A percentile compares a stretch with the other conserved stretches of the same genome.
phyloP scores from a whole-genome alignment of 2,329 filamentous ascomycete genomes.

The Cephalotrichum gorgonifer region DNA sequence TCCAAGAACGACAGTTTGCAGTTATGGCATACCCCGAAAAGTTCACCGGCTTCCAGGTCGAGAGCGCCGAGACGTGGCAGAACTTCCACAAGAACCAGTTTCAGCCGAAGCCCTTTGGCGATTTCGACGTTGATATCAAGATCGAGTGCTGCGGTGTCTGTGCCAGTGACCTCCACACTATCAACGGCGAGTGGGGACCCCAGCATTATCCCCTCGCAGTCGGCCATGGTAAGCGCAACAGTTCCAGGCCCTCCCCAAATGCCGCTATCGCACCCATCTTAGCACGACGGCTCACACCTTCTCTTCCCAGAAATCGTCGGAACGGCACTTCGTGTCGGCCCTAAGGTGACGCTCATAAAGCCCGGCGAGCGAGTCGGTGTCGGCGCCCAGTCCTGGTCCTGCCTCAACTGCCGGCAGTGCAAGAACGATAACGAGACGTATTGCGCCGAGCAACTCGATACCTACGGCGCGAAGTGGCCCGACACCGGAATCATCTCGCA shows the following conservation, averaged over 20 bases:
- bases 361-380: slow-evolving; percentile 56
- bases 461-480: slow-evolving; percentile 48
- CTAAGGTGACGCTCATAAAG: slow-evolving; percentile 49
- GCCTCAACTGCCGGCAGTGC: slow-evolving; percentile 55
- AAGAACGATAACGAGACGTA: slow-evolving; percentile 59
- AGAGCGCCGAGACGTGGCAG: slow-evolving; percentile 39
- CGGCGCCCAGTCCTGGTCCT: slow-evolving; percentile 57
- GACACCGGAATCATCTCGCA: slow-evolving; percentile 52
- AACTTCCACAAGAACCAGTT: slow-evolving; percentile 64
- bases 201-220: slow-evolving; percentile 48
- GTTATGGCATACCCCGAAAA: slow-evolving; percentile 46
- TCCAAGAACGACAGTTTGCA: background rate
- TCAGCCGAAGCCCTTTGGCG: slow-evolving; percentile 72
- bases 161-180: slow-evolving; percentile 56
- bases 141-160: slow-evolving; percentile 67
- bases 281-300: background rate
- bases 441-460: slow-evolving; percentile 49
- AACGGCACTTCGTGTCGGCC: slow-evolving; percentile 50
- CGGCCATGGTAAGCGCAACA: slow-evolving; percentile 35
- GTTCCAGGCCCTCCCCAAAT: no score
- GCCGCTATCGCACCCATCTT: background rate
- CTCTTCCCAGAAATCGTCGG: slow-evolving; percentile 48
- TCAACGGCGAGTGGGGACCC: slow-evolving; percentile 52
- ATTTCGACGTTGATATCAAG: slow-evolving; percentile 74
- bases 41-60: slow-evolving; percentile 51